Base-by-base conservation (phyloP, 306 rosid genomes). In the Lathyrus tuberosus region DNA sequence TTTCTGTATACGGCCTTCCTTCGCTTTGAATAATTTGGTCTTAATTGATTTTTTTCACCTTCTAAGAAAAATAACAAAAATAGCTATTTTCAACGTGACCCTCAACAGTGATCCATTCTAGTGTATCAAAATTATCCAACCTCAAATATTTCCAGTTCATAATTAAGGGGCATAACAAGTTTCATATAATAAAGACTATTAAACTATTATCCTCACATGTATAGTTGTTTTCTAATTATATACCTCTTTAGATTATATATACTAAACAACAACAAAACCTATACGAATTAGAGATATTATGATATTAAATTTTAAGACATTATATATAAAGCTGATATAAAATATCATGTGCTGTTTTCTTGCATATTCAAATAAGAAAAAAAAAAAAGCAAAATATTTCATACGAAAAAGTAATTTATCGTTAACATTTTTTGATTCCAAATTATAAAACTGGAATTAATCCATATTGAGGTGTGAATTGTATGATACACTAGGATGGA, bases 51-150 rank as follows among this genome's bases (percentile, higher is more conserved):
- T 41, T 41, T n/a, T 41, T 40, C 44, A 40, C 14, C 44, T 40
- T 40, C 14, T 40, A 40, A 40, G 13, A 40, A 40, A 8, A 40
- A 38, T 10, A 10, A 38, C 13, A 40, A 30, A 20, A 11, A 38
- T 56, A 38, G 10, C 1, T 40, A 14, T 5, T 38, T 63, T 8
- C 46, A 2, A 72, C 37, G 46, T 60, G 82, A 65, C 74, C 11
- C 52, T 18, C 82, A 72, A 78, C 66, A 41, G 74, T 78, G 82
- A 78, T 77, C 82, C 82, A 78, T 78, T 65, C 82, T 78, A 78
- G 82, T 78, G 82, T 78, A 78, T 78, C 82, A 78, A 78, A 72
- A 12, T 48, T 43, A 8, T 16, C 40, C 8, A 28, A 64, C 57
- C 24, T 3, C 65, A 65, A 43, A 16, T 20, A 48, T 49, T 60